A percentile compares a stretch with the other conserved stretches of the same genome.
Evolutionary conservation across 2,329 filamentous ascomycete genomes (phyloP).

Genomic region (Ilyonectria robusta): DNA sequence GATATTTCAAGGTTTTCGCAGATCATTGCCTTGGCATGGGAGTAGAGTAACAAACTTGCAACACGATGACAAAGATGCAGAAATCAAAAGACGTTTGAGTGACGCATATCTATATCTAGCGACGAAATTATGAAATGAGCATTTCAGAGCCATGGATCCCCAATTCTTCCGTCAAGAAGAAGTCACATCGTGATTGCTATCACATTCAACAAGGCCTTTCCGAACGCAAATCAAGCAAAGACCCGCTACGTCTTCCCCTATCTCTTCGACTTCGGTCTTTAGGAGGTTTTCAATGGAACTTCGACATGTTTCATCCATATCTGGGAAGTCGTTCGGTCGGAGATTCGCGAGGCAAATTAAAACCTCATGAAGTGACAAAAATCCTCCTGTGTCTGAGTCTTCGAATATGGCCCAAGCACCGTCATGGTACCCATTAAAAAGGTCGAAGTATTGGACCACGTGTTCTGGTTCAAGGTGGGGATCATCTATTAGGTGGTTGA

Average conservation of each 20-base stretch:
- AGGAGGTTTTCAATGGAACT: rapidly evolving
- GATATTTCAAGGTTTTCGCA: too few species aligned
- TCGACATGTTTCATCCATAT: too few species aligned
- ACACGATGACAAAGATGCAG: too few species aligned
- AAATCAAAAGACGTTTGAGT: background rate
- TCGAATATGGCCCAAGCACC: background rate
- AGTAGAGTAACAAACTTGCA: too few species aligned
- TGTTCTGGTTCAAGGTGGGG: rapidly evolving
- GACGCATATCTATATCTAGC: background rate
- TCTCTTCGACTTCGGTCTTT: too few species aligned
- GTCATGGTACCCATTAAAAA: background rate
- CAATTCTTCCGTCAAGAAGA: background rate
- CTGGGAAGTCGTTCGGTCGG: background rate
- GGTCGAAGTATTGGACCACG: background rate
- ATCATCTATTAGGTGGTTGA: background rate
- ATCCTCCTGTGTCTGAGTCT: background rate
- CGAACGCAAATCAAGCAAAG: background rate
- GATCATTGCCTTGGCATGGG: too few species aligned
- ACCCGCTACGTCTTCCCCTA: too few species aligned
- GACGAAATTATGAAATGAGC: background rate
- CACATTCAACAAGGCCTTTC: background rate
- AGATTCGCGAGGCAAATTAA: background rate
- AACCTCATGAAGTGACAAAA: background rate
- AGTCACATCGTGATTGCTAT: background rate
- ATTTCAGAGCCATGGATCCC: background rate